Evolutionary conservation across 768 basidiomycete species (phyloP), one percentile per base, ranked within the genome.

Genomic region (Dioszegia hungarica): DNA sequence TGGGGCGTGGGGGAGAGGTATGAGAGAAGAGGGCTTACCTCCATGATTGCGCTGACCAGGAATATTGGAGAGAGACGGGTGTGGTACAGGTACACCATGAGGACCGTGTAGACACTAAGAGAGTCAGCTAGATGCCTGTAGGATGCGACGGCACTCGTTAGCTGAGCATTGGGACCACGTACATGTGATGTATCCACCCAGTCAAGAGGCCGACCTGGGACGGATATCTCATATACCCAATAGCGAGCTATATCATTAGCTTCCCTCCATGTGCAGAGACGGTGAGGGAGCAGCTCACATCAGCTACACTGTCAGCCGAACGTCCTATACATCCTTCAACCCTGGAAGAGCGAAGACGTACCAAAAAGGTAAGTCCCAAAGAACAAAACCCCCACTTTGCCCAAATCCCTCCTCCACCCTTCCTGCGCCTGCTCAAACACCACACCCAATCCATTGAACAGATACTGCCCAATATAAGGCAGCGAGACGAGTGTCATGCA

Each of bases 181-280:
- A 74, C 73, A 51, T 65, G 54, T 82, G 81, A 50, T 83, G 82
- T 20, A 82, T 74, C 83, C 83, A 83, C 2, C 83, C 83, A n/a
- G 80, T 81, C 31, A 82, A 63, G 1, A 82, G 43, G n/a, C 80
- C 81, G 53, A 82, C 56, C 39, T 79, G 79, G 47, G 77, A 75
- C 11, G 76, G 78, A 66, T 84, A 84, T 60, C 79, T 77, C 48
- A 80, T 28, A 49, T 72, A 68, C 20, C 83, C 83, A 36, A 82
- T 66, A 2, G 75, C 57, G 46, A 83, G 68, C 72, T 43, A 24
- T 29, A 52, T 45, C 39, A 29, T 41, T 29, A 46, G 58, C 25
- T 22, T 33, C 28, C 1, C 34, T 20, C n/a, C 40, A 17, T 20
- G 14, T 33, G 2, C n/a, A n/a, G n/a, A n/a, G n/a, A n/a, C n/a